phyloP scores from a whole-genome alignment of 2,329 filamentous ascomycete genomes.

The Talaromyces sp. region DNA sequence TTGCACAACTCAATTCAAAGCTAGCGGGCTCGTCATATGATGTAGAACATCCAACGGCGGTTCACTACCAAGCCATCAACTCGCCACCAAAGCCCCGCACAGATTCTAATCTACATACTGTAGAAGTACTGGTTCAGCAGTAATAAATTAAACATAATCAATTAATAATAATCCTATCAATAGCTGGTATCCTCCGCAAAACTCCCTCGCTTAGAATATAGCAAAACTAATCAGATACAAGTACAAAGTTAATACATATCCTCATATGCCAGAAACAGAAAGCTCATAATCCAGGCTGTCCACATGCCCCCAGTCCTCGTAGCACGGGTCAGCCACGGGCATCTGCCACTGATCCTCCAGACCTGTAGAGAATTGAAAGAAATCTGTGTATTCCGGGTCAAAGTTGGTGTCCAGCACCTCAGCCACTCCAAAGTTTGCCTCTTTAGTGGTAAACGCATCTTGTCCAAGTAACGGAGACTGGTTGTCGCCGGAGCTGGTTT shows the following conservation, averaged over 20 bases:
- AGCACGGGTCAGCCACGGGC: slow-evolving; percentile 4
- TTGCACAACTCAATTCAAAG: neutral
- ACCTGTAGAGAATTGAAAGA: slow-evolving; percentile 3
- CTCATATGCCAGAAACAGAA: slow-evolving; percentile 1
- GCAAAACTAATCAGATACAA: neutral
- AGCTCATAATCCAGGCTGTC: slow-evolving; percentile 6
- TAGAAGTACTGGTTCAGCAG: neutral
- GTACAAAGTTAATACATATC: neutral
- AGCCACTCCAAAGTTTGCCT: neutral
- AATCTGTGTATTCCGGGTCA: slow-evolving; percentile 8
- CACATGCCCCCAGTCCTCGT: slow-evolving; percentile 7
- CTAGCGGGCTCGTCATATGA: neutral
- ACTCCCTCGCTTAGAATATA: neutral
- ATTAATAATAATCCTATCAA: neutral
- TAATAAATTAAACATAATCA: neutral
- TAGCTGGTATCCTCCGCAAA: neutral
- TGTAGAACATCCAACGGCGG: too few relatives aligned
- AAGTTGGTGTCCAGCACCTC: slow-evolving; percentile 5
- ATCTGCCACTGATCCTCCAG: slow-evolving; percentile 9
- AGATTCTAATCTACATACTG: too few relatives aligned
- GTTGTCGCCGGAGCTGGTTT: neutral
- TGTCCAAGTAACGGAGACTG: neutral
- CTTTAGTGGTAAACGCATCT: neutral
- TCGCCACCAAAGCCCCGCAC: neutral
- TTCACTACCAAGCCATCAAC: neutral